phyloP scores from a whole-genome alignment of 148 eudicot species.

The Persicaria maculosa region DNA sequence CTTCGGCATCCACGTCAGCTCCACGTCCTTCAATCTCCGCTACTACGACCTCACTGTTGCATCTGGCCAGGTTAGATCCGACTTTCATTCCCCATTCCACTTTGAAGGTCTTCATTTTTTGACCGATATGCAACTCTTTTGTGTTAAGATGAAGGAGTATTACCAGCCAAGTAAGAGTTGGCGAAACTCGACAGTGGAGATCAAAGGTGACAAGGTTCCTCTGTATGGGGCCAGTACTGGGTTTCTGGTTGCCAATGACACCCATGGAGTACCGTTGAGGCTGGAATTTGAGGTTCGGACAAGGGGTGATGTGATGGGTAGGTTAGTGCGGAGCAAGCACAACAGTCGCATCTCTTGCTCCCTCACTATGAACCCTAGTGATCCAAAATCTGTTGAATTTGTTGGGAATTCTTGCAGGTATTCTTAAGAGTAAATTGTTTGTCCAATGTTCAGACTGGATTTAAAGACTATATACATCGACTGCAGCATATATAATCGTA shows the following conservation, averaged over 20 bases:
- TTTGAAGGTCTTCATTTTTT: background rate
- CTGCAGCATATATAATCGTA: background rate
- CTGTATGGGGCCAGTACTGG: slow-evolving; percentile 64
- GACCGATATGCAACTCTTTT: background rate
- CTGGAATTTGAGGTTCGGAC: slow-evolving; percentile 41
- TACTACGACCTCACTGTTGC: slow-evolving; percentile 52
- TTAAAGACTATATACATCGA: background rate
- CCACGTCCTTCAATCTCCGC: slow-evolving; percentile 32
- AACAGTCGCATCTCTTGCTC: slow-evolving; percentile 35
- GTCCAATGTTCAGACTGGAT: background rate
- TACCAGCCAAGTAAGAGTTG: slow-evolving; percentile 61
- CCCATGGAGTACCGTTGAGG: slow-evolving; percentile 36
- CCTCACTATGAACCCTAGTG: slow-evolving; percentile 22
- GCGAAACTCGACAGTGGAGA: slow-evolving; percentile 20
- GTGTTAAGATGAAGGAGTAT: slow-evolving; percentile 37
- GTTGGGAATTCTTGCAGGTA: slow-evolving; percentile 29
- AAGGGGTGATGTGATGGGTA: slow-evolving; percentile 44
- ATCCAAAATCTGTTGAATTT: slow-evolving; percentile 26
- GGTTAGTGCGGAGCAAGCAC: slow-evolving; percentile 46
- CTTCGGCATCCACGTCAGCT: slow-evolving; percentile 64
- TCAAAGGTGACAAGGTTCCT: slow-evolving; percentile 47
- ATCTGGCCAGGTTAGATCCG: slow-evolving; percentile 46
- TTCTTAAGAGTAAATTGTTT: background rate
- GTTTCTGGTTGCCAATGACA: slow-evolving; percentile 21
- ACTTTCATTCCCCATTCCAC: background rate